Evolutionary conservation across 176 grass and related monocot genomes (phyloP), one percentile per base, ranked within the genome.

Genomic region (Poa pratensis): DNA sequence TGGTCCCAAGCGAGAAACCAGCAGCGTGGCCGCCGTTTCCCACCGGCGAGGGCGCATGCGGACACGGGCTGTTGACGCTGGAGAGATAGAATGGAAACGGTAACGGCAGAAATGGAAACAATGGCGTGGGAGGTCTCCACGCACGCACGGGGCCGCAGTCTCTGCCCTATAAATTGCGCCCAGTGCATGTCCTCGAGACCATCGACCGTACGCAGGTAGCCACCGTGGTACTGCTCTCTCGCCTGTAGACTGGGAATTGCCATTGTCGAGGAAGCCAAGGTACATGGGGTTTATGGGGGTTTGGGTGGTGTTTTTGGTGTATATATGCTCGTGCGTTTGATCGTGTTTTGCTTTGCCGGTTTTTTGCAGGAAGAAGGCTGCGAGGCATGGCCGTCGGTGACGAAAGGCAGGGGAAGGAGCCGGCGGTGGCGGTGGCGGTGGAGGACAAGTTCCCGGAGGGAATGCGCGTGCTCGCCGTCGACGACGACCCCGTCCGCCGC

Each of bases 381-480:
- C 3, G 7, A 54, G 65, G 16, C 40, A 87, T 43, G 50, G 79
- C 35, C 43, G 24, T 58, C 46, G 65, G 13, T 13, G 7, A 22
- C 23, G 0, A 5, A 17, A 20, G 16, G 23, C 76, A 27, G 18
- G n/a, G 20, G 17, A 46, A 71, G 71, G 78, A 70, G 45, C 53
- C 7, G 32, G 40, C 40, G 7, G 40, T 9, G 7, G 40, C 8
- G 40, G 40, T 9, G 40, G 40, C 8, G 6, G 40, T 6, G 40
- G 20, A 53, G 39, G 28, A 80, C 10, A 49, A 64, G 39, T 93
- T 90, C 34, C 91, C 82, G n/a, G 73, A 6, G 5, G 73, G 85
- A 11, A 59, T 93, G 78, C 73, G 82, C 8, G 78, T 93, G 11
- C 87, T 93, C 8, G 82, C 72, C 5, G 73, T 93, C 6, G 85